Conservation (phyloP, 2,329 filamentous ascomycete species). For the Exutisphaerella laricina region DNA sequence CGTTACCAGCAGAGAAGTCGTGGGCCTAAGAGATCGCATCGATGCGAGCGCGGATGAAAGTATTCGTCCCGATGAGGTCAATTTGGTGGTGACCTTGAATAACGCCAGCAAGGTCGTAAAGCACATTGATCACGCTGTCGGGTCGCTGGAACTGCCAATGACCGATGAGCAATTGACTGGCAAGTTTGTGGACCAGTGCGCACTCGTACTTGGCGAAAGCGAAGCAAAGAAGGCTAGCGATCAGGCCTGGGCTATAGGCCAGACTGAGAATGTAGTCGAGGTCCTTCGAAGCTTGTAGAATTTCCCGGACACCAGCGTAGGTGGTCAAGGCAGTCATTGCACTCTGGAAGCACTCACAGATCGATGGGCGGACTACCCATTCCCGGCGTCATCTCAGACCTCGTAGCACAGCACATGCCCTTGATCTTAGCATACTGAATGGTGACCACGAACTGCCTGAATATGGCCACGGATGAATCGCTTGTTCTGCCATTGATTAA, state of each 20-base stretch:
- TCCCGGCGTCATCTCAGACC: too few species aligned
- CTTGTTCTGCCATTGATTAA: too few species aligned
- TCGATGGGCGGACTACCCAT: too few species aligned
- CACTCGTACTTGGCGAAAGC: conserved; percentile 38
- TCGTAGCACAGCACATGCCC: too few species aligned
- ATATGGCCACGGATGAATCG: too few species aligned
- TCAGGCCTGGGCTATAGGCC: conserved; percentile 21
- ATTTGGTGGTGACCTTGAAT: conserved; percentile 36
- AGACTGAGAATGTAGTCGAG: conserved; percentile 15
- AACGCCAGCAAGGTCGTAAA: conserved; percentile 39
- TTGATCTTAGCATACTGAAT: too few species aligned
- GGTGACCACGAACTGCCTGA: too few species aligned
- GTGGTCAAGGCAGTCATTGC: too few species aligned
- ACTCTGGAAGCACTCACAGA: too few species aligned
- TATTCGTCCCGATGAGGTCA: conserved; percentile 41
- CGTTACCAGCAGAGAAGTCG: conserved; percentile 40
- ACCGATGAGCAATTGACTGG: conserved; percentile 41
- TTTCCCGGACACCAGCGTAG: too few species aligned
- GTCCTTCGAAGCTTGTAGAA: background rate
- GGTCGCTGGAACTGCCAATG: conserved; percentile 47
- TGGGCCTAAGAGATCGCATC: conserved; percentile 43
- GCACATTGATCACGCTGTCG: conserved; percentile 47
- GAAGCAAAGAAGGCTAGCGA: conserved; percentile 22
- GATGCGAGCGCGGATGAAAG: conserved; percentile 39
- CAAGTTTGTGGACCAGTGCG: conserved; percentile 49